phyloP scores from a whole-genome alignment of 2,329 filamentous ascomycete species.

The Phyllosticta citriasiana region DNA sequence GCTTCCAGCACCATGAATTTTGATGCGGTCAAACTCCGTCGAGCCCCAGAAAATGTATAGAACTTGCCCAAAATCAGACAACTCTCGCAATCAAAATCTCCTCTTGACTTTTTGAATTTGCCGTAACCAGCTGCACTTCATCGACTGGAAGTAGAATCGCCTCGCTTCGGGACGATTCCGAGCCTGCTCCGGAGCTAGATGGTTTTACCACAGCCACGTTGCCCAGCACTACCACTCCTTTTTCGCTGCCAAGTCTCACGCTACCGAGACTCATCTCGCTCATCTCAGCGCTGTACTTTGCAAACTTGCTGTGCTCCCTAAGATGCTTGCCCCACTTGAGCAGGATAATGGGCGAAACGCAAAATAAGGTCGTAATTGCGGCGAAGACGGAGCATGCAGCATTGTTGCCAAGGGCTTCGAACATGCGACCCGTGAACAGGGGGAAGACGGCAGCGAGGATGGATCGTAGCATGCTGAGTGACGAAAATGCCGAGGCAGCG shows the following conservation, averaged over 20 bases:
- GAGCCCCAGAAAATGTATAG: not conserved
- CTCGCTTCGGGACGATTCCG: not conserved
- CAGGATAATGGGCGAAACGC: slow-evolving; percentile 10
- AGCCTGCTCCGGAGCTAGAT: not conserved
- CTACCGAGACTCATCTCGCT: not conserved
- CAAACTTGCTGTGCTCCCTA: slow-evolving; percentile 13
- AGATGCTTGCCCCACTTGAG: slow-evolving; percentile 12
- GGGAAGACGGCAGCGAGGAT: slow-evolving; percentile 1
- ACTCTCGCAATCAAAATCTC: not conserved
- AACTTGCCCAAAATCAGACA: not conserved
- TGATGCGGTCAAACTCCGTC: not conserved
- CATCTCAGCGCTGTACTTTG: slow-evolving; percentile 1
- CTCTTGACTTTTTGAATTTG: not conserved
- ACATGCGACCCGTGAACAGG: slow-evolving; percentile 7
- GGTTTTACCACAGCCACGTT: not conserved
- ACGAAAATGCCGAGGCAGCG: slow-evolving; percentile 5
- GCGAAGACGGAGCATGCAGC: slow-evolving; percentile 1
- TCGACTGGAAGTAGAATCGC: not conserved
- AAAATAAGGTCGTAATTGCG: slow-evolving; percentile 4
- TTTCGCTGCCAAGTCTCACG: not conserved
- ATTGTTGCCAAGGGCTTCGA: not conserved
- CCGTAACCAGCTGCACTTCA: not conserved
- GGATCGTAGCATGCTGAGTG: slow-evolving; percentile 3
- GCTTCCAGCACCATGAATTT: not conserved
- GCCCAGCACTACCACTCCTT: not conserved